A percentile compares a stretch with the other conserved stretches of the same genome.
phyloP scores from a whole-genome alignment of 2,329 filamentous ascomycete species.

The Tympanopsis confertula region DNA sequence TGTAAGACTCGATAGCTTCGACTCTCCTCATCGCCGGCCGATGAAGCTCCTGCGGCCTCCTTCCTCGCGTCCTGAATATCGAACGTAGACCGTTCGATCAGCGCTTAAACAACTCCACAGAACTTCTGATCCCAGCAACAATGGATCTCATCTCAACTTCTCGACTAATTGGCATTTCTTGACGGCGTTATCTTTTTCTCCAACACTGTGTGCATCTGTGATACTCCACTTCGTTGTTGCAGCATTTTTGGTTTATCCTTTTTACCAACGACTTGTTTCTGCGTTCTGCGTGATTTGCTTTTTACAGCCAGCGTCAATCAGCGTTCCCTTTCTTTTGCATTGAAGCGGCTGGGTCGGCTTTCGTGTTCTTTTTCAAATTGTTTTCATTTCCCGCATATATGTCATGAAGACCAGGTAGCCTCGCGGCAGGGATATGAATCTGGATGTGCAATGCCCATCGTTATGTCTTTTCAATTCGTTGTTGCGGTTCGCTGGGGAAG shows the following conservation, averaged over 20 bases:
- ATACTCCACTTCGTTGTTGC: neutral
- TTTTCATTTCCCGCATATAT: neutral
- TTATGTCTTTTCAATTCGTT: neutral
- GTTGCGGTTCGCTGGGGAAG: no score
- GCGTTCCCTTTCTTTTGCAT: neutral
- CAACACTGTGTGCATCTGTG: neutral
- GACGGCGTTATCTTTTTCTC: neutral
- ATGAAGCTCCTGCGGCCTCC: no score
- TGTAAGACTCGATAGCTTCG: no score
- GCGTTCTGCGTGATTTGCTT: neutral
- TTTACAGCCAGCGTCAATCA: neutral
- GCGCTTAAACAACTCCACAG: no score
- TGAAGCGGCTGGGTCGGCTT: conserved; percentile 1
- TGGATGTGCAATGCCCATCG: neutral
- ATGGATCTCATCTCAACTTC: no score
- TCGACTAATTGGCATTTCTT: conserved; percentile 2
- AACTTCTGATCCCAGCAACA: no score
- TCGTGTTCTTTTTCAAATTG: neutral
- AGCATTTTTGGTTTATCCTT: neutral
- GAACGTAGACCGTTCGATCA: no score
- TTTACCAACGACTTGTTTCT: neutral
- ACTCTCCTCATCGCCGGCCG: no score
- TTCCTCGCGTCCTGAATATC: no score
- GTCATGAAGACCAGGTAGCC: neutral
- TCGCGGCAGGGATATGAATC: conserved; percentile 1